Conservation (phyloP, 73 alveolate genomes). For the Diophrys appendiculata region DNA sequence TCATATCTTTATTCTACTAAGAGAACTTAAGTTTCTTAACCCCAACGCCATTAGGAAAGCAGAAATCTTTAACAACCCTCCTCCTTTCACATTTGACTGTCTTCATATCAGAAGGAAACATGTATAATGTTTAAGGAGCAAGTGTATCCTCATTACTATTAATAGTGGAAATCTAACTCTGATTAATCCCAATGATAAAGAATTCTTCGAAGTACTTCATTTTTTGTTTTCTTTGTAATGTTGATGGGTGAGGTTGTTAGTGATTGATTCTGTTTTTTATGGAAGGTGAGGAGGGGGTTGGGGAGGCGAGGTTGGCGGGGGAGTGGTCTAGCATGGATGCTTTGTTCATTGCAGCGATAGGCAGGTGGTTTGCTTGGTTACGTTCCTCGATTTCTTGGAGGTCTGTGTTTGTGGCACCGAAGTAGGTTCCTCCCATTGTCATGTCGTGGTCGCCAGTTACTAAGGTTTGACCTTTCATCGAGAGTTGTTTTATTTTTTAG, state of each 20-base stretch:
- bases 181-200: slow-evolving; percentile 7
- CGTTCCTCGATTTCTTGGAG: no score
- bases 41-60: slow-evolving; percentile 15
- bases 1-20: neutral
- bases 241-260: neutral
- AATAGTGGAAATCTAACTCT: neutral
- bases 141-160: neutral
- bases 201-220: neutral
- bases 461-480: no score
- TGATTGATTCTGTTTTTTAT: no score
- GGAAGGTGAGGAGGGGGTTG: no score
- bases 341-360: no score
- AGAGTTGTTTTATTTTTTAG: no score
- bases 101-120: neutral
- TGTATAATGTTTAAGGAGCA: neutral
- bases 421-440: no score
- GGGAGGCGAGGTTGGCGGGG: no score
- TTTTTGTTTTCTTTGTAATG: neutral
- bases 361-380: no score
- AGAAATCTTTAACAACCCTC: slow-evolving; percentile 12
- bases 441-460: no score
- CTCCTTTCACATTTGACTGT: neutral
- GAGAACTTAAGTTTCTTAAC: neutral
- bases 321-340: no score
- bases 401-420: no score